Conservation (phyloP, 176 grass and related monocot species). For the Saccharum spontaneum region DNA sequence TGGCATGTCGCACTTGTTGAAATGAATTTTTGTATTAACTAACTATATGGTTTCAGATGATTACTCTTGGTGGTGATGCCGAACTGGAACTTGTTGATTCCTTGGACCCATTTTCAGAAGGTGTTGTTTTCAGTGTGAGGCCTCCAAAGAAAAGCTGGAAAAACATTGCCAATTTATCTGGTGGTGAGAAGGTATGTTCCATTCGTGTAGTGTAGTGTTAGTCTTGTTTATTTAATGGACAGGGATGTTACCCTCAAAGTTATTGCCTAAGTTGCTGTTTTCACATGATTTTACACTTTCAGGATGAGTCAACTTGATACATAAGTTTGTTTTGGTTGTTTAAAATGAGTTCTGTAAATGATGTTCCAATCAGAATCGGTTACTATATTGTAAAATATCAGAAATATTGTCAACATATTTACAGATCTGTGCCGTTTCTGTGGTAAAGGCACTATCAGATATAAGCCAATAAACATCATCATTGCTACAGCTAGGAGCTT, state of each 20-base stretch:
- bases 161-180: slow-evolving; percentile 97
- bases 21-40: neutral
- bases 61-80: slow-evolving; percentile 97
- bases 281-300: slow-evolving; percentile 8
- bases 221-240: slow-evolving; percentile 16
- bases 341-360: neutral
- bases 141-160: slow-evolving; percentile 98
- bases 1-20: neutral
- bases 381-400: neutral
- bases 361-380: neutral
- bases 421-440: neutral
- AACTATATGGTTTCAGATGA: slow-evolving; percentile 62
- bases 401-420: neutral
- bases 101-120: slow-evolving; percentile 96
- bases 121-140: slow-evolving; percentile 98
- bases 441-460: neutral
- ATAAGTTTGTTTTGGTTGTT: neutral
- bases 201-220: neutral
- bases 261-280: neutral
- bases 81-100: slow-evolving; percentile 99
- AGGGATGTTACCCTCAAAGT: neutral
- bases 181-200: slow-evolving; percentile 85
- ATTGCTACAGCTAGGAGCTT: neutral
- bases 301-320: neutral
- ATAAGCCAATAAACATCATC: too few species aligned